These are phyloP conservation scores for Orbilia blumenaviensis DNA, from an alignment of 2,329 filamentous ascomycete species.

Conservation along the genomic window DNA sequence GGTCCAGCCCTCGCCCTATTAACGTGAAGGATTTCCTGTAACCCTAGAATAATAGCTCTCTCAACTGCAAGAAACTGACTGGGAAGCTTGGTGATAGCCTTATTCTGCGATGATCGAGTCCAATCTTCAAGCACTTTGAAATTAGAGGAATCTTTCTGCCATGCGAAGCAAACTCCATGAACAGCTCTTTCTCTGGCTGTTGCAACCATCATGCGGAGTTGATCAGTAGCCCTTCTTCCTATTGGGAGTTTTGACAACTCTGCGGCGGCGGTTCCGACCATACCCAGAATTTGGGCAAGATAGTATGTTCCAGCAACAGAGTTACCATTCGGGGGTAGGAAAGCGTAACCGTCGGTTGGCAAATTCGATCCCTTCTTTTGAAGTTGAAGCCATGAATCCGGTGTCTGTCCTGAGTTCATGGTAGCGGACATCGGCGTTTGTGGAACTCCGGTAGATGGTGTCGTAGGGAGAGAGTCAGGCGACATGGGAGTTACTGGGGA, in stretches of 20 bases:
- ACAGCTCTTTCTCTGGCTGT: slow-evolving; percentile 84
- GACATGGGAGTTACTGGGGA: slow-evolving; percentile 80
- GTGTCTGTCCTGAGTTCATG: slow-evolving; percentile 69
- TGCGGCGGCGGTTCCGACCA: slow-evolving; percentile 73
- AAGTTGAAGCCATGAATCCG: slow-evolving; percentile 28
- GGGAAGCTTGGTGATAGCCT: slow-evolving; percentile 91
- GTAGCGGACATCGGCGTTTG: slow-evolving; percentile 76
- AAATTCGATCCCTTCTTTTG: slow-evolving; percentile 21
- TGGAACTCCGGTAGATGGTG: slow-evolving; percentile 67
- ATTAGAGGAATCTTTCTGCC: slow-evolving; percentile 92
- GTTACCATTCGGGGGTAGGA: slow-evolving; percentile 96
- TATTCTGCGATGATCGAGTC: slow-evolving; percentile 81
- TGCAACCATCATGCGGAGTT: slow-evolving; percentile 78
- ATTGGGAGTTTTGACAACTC: slow-evolving; percentile 51
- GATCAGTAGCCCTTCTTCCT: slow-evolving; percentile 76
- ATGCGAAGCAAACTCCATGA: slow-evolving; percentile 84
- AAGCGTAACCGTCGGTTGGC: slow-evolving; percentile 55
- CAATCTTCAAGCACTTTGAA: slow-evolving; percentile 94
- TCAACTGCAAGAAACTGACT: slow-evolving; percentile 86
- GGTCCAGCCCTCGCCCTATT: slow-evolving; percentile 82
- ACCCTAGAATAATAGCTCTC: slow-evolving; percentile 78
- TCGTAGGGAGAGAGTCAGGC: slow-evolving; percentile 66
- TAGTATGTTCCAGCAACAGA: slow-evolving; percentile 90
- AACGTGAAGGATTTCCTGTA: slow-evolving; percentile 96
- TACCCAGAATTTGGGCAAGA: slow-evolving; percentile 78